Conservation (phyloP, 2,329 filamentous ascomycete species). For the Pezicula neosporulosa region DNA sequence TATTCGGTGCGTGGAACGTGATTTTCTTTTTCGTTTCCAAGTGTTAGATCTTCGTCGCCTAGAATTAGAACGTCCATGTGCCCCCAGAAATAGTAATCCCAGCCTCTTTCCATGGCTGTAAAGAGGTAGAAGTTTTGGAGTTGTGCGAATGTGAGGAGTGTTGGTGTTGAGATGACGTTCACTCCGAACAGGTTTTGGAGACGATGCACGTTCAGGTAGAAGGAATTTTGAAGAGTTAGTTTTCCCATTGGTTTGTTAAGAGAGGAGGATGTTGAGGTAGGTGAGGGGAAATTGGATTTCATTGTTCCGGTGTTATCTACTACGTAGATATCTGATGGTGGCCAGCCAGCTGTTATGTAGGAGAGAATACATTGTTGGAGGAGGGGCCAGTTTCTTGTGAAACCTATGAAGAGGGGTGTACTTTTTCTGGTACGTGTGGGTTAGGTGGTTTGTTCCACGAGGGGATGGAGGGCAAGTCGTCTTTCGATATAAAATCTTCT, state of each 20-base stretch:
- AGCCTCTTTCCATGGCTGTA: constrained; percentile 36
- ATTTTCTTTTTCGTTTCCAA: background rate
- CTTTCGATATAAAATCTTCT: constrained; percentile 1
- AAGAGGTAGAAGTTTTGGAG: constrained; percentile 48
- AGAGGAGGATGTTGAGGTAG: background rate
- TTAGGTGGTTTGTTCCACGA: constrained; percentile 41
- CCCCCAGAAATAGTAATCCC: constrained; percentile 48
- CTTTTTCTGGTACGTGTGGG: constrained; percentile 33
- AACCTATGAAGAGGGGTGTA: constrained; percentile 56
- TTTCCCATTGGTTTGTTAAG: constrained; percentile 35
- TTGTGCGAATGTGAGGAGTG: constrained; percentile 47
- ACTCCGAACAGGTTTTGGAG: constrained; percentile 43
- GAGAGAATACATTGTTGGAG: constrained; percentile 52
- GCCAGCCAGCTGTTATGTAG: constrained; percentile 58
- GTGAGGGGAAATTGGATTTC: constrained; percentile 37
- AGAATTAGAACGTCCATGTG: constrained; percentile 30
- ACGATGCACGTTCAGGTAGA: constrained; percentile 45
- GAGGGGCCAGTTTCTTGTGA: constrained; percentile 52
- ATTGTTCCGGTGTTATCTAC: constrained; percentile 55
- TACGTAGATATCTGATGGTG: constrained; percentile 48
- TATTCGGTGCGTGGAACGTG: constrained; percentile 1
- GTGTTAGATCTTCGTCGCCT: background rate
- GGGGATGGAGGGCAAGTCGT: constrained; percentile 37
- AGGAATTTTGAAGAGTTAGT: constrained; percentile 46
- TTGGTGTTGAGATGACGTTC: constrained; percentile 39